A percentile compares a stretch with the other conserved stretches of the same genome.
phyloP scores from a whole-genome alignment of 352 stramenopile species.

The Phytophthora pluvialis region DNA sequence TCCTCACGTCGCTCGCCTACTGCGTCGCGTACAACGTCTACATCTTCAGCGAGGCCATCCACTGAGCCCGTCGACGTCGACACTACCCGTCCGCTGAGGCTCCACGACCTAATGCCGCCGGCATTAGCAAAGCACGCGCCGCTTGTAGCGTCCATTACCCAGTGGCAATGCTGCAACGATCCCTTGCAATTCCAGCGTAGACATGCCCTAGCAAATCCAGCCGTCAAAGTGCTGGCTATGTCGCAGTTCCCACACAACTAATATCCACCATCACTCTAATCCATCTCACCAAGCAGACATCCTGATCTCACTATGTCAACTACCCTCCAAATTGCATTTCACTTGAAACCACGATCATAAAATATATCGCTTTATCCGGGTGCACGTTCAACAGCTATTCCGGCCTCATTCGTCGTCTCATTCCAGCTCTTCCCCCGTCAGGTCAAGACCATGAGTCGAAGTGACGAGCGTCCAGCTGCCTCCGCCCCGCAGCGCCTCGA shows the following conservation, averaged over 20 bases:
- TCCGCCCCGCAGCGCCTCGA: neutral
- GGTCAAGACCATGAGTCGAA: slow-evolving; percentile 20
- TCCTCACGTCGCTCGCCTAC: slow-evolving; percentile 50
- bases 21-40: slow-evolving; percentile 57
- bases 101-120: neutral
- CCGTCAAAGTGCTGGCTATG: neutral
- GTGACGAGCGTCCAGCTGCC: neutral
- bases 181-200: slow-evolving; percentile 2
- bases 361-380: neutral
- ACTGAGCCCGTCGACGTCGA: slow-evolving; percentile 17
- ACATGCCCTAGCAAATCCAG: neutral
- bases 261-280: slow-evolving; percentile 7
- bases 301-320: neutral
- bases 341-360: neutral
- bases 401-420: slow-evolving; percentile 18
- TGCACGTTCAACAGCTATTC: slow-evolving; percentile 10
- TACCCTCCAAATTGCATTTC: slow-evolving; percentile 1
- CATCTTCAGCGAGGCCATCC: slow-evolving; percentile 44
- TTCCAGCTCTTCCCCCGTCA: slow-evolving; percentile 16
- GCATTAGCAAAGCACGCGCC: no score
- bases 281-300: neutral
- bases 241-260: slow-evolving; percentile 7
- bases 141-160: neutral
- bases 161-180: neutral
- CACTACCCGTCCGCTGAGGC: neutral